Evolutionary conservation across 768 basidiomycete species (phyloP).

Genomic region (Butyriboletus loyo): DNA sequence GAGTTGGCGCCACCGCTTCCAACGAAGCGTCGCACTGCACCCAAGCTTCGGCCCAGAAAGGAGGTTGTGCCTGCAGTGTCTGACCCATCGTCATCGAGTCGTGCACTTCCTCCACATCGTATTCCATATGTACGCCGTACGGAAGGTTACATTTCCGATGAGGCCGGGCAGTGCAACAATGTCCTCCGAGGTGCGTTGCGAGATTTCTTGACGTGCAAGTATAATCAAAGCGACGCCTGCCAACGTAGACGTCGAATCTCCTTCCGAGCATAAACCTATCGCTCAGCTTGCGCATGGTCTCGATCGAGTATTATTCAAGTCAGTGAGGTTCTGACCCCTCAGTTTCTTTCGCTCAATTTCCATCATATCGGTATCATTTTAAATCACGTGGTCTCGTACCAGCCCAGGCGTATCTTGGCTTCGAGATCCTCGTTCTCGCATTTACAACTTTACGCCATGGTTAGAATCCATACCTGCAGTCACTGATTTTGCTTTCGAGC

Average conservation of each 20-base stretch:
- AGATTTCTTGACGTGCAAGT: background rate
- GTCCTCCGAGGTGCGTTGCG: conserved; percentile 18
- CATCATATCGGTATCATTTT: background rate
- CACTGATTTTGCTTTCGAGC: conserved; percentile 81
- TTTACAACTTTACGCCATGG: conserved; percentile 79
- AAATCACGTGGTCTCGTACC: background rate
- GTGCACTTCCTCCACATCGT: conserved; percentile 20
- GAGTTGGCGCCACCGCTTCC: conserved; percentile 13
- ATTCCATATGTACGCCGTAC: conserved; percentile 27
- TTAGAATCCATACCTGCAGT: conserved; percentile 74
- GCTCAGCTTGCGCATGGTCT: conserved; percentile 64
- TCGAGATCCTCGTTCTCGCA: conserved; percentile 77
- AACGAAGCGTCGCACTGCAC: background rate
- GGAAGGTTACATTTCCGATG: conserved; percentile 23
- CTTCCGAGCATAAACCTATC: conserved; percentile 49
- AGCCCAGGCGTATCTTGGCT: conserved; percentile 91
- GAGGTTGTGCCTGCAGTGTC: background rate
- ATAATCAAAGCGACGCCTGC: background rate
- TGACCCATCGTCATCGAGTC: conserved; percentile 3
- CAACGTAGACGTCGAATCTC: conserved; percentile 42
- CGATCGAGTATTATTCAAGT: conserved; percentile 76
- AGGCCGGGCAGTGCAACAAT: background rate
- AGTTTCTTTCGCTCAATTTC: background rate
- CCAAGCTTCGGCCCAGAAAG: conserved; percentile 5
- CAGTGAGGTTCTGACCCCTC: conserved; percentile 21